Conservation (phyloP, 2,329 filamentous ascomycete genomes). For the Colletotrichum brevisporum region DNA sequence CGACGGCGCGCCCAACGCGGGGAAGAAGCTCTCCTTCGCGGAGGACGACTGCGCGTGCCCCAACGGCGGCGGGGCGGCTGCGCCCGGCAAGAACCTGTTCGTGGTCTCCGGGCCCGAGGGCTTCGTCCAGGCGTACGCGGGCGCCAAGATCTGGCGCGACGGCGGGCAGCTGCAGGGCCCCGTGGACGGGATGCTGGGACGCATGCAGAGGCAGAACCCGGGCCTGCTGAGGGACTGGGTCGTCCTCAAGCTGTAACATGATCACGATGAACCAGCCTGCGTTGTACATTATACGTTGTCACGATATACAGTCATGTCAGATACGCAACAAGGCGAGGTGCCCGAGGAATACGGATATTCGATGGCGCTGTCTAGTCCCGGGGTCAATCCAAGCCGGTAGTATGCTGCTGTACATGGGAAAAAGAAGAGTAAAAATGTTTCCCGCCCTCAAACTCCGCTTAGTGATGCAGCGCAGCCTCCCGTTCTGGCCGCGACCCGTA, state of each 20-base stretch:
- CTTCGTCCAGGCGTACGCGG: constrained; percentile 86
- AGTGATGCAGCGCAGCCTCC: constrained; percentile 32
- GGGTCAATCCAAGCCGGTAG: constrained; percentile 27
- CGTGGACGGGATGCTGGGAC: constrained; percentile 76
- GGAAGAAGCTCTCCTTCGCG: constrained; percentile 9
- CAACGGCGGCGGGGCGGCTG: constrained; percentile 32
- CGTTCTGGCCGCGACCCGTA: constrained; percentile 17
- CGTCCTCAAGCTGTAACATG: constrained; percentile 64
- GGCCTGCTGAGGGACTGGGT: constrained; percentile 61
- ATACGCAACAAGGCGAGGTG: constrained; percentile 2
- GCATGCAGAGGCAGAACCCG: constrained; percentile 65
- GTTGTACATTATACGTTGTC: neutral
- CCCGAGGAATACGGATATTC: constrained; percentile 24
- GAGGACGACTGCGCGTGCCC: constrained; percentile 46
- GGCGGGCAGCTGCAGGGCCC: constrained; percentile 83
- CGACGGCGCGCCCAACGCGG: constrained; percentile 41
- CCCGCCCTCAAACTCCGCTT: constrained; percentile 26
- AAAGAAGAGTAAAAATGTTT: constrained; percentile 5
- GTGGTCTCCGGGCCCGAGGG: constrained; percentile 92
- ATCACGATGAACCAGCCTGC: neutral
- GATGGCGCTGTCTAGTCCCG: constrained; percentile 42
- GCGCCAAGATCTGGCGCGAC: constrained; percentile 81
- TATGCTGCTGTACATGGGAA: constrained; percentile 33
- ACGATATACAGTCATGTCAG: neutral
- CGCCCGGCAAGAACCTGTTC: constrained; percentile 73